Base-by-base conservation (phyloP, 2,329 filamentous ascomycete genomes). In the Setomelanomma holmii region DNA sequence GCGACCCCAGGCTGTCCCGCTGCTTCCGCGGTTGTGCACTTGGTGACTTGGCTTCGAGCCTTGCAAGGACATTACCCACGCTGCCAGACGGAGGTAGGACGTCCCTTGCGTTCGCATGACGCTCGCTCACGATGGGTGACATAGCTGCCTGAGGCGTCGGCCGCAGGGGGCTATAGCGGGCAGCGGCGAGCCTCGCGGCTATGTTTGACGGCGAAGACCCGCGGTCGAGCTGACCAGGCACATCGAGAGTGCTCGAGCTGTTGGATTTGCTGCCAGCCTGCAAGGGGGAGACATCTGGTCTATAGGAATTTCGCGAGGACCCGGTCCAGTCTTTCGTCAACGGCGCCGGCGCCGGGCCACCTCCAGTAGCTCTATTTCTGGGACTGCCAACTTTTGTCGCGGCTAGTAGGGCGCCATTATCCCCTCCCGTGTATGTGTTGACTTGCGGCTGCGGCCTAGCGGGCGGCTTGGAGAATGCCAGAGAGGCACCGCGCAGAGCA, bases 181-280 rank as follows among this genome's bases (percentile, higher is more conserved):
- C 86, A 17, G 86, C 87, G 2, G 85, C 86, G 21, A 86, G 73
- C 23, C 80, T 84, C 11, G 85, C 85, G 11, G 86, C 86, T 55
- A 87, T 83, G 55, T 84, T 82, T 4, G 84, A 88, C 5, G 86
- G 80, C 40, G 82, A 86, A 52, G 80, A 82, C 6, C 56, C 55
- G n/a, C 65, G 69, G 45, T 67, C 64, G 50, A 51, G 30, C 40
- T 60, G 52, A 44, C 60, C 61, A 39, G 70, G 70, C 22, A 75
- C 61, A 23, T 60, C 63, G 30, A 75, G 56, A 33, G 63, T 68
- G 48, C 60, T 63, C 19, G 71, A 66, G 60, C 66, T 71, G 53
- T 54, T 67, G 17, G 66, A 64, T 34, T 66, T 64, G 61, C 60
- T 71, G 50, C 54, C 48, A 20, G 49, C 40, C 45, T 61, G 55